These are phyloP conservation scores for Fusarium sp. DNA, from an alignment of 2,329 filamentous ascomycete genomes.

Conservation along the genomic window DNA sequence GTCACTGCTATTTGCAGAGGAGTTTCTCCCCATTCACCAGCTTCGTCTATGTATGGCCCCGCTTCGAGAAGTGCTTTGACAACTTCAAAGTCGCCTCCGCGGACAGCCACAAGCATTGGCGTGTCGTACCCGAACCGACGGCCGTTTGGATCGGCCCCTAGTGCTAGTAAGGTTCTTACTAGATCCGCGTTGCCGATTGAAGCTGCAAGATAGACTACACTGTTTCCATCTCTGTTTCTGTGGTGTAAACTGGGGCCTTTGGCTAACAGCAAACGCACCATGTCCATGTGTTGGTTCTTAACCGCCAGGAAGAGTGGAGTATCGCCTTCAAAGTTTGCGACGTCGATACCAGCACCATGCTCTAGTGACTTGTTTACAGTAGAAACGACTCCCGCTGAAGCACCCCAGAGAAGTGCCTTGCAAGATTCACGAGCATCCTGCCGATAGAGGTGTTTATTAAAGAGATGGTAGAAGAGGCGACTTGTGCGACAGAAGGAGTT, in stretches of 20 bases:
- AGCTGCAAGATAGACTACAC: conserved; percentile 10
- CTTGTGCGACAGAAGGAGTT: conserved; percentile 8
- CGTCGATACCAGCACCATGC: not conserved
- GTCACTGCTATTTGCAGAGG: not conserved
- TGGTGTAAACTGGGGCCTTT: conserved; percentile 2
- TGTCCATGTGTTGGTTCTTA: not conserved
- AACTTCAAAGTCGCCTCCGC: not conserved
- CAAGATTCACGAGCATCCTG: not conserved
- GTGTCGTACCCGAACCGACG: not conserved
- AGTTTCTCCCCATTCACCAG: not conserved
- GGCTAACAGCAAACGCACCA: not conserved
- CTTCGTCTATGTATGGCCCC: not conserved
- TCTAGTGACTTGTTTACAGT: not conserved
- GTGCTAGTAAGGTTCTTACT: conserved; percentile 3
- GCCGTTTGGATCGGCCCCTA: not conserved
- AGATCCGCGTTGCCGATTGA: not conserved
- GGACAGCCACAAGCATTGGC: conserved; percentile 3
- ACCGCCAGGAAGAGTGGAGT: conserved; percentile 2
- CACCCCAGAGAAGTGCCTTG: conserved; percentile 9
- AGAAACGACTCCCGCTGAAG: not conserved
- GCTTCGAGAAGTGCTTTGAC: not conserved
- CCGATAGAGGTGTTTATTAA: not conserved
- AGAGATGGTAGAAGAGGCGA: not conserved
- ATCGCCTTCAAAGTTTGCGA: not conserved
- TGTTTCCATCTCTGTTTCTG: not conserved